phyloP scores from a whole-genome alignment of 805 yeast species.

The Blastobotrys peoriensis region DNA sequence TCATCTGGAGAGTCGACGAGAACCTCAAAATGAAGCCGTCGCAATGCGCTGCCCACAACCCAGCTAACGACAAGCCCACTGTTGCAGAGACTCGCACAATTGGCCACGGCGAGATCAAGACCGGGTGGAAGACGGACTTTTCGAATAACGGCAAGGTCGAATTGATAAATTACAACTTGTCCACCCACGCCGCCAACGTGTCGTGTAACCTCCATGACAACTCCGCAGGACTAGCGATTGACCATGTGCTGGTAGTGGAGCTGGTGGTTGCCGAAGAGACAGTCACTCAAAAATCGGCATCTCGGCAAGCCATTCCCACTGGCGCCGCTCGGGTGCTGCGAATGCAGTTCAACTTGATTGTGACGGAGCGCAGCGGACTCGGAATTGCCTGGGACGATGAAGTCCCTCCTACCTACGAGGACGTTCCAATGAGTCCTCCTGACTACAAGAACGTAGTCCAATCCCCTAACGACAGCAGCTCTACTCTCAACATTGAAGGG shows the following conservation, averaged over 20 bases:
- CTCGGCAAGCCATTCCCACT: slow-evolving; percentile 41
- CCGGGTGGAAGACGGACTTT: slow-evolving; percentile 96
- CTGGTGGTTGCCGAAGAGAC: slow-evolving; percentile 90
- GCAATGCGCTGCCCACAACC: slow-evolving; percentile 43
- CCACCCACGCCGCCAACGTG: slow-evolving; percentile 44
- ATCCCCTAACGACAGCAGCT: slow-evolving; percentile 10
- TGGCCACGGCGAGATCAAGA: slow-evolving; percentile 71
- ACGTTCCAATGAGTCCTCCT: slow-evolving; percentile 86
- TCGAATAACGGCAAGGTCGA: slow-evolving; percentile 73
- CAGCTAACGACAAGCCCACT: slow-evolving; percentile 39
- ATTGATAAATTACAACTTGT: slow-evolving; percentile 34
- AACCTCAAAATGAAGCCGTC: slow-evolving; percentile 53
- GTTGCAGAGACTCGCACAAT: slow-evolving; percentile 50
- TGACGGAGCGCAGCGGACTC: slow-evolving; percentile 88
- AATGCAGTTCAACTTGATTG: slow-evolving; percentile 82
- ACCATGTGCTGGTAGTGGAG: slow-evolving; percentile 75
- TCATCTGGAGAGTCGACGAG: slow-evolving; percentile 88
- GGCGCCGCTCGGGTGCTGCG: slow-evolving; percentile 93
- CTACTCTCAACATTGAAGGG: not conserved
- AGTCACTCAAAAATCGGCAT: slow-evolving; percentile 20
- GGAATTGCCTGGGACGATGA: slow-evolving; percentile 99
- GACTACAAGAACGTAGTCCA: slow-evolving; percentile 43
- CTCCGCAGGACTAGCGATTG: slow-evolving; percentile 66
- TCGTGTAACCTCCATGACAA: slow-evolving; percentile 82
- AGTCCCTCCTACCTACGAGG: slow-evolving; percentile 94